phyloP scores from a whole-genome alignment of 306 rosid genomes.

The Styphnolobium japonicum region DNA sequence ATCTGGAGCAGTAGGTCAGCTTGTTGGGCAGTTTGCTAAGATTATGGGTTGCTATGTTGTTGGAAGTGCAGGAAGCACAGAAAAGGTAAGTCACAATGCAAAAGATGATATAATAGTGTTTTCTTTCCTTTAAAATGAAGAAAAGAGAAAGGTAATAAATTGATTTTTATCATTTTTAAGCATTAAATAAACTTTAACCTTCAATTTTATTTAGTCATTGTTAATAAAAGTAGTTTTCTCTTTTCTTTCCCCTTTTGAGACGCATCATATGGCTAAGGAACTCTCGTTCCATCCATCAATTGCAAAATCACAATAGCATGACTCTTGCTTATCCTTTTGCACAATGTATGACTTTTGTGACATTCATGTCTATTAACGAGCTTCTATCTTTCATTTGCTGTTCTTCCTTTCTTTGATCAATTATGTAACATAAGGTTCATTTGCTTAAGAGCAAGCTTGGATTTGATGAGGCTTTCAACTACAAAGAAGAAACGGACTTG shows the following conservation, averaged over 20 bases:
- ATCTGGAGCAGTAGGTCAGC: neutral
- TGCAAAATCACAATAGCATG: neutral
- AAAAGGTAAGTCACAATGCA: neutral
- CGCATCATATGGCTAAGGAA: too few species aligned
- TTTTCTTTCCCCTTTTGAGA: too few species aligned
- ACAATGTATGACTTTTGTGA: neutral
- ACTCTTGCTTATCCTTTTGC: neutral
- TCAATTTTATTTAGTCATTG: neutral
- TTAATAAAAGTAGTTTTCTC: too few species aligned
- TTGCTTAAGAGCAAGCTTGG: constrained; percentile 11
- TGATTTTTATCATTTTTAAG: neutral
- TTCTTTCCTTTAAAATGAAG: neutral
- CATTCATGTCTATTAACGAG: neutral
- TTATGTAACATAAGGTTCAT: neutral
- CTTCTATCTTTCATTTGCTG: neutral
- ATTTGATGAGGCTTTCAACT: constrained; percentile 6
- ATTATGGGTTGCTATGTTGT: neutral
- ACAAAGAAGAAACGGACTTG: neutral
- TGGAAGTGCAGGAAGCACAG: constrained; percentile 13
- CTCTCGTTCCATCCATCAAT: neutral
- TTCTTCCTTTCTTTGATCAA: neutral
- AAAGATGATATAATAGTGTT: neutral
- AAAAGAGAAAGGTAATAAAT: neutral
- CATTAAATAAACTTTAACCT: neutral
- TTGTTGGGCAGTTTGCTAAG: neutral